Base-by-base conservation (phyloP, 768 basidiomycete species). In the Mrakia blollopis region DNA sequence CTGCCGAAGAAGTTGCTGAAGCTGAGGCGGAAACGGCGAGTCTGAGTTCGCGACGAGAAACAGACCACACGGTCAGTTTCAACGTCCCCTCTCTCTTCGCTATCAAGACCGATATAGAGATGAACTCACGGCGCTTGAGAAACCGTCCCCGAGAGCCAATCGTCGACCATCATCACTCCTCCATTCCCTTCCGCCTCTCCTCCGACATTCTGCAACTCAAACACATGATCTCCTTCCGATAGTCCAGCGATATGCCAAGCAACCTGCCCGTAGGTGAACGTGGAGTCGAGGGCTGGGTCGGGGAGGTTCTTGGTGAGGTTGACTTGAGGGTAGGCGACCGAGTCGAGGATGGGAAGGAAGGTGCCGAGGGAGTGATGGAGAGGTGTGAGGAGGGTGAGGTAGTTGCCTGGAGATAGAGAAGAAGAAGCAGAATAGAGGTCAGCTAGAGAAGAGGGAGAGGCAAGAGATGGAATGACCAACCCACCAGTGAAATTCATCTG, bases 311-410 rank as follows among this genome's bases (percentile, higher is more conserved):
- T 60, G 16, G 23, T 35, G 3, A 62, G 54, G 72, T 52, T 50
- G 47, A 77, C 71, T 25, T 10, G 14, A 13, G 71, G 44, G 32
- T 47, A 61, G 0, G 32, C 28, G 41, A 61, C 44, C 14, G 41
- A 54, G 61, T 77, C 76, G 71, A 77, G 28, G n/a, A 47, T 30
- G 2, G 76, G 76, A n/a, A 52, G 39, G 39, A 77, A 77, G 14
- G 70, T 28, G 37, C 71, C 76, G 50, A 72, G 39, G 10, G 60
- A 1, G 0, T 41, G 76, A 16, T n/a, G 47, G 21, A 77, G 50
- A 13, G 76, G 72, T 0, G 50, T 37, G 63, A 65, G 37, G 21
- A 77, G 30, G 16, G 50, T 50, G 32, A 73, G 50, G 35, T 25
- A 60, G 63, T 68, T 68, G 52, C 71, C 76, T 54, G 16, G 54